phyloP scores from a whole-genome alignment of 306 rosid genomes.

The Benincasa hispida region DNA sequence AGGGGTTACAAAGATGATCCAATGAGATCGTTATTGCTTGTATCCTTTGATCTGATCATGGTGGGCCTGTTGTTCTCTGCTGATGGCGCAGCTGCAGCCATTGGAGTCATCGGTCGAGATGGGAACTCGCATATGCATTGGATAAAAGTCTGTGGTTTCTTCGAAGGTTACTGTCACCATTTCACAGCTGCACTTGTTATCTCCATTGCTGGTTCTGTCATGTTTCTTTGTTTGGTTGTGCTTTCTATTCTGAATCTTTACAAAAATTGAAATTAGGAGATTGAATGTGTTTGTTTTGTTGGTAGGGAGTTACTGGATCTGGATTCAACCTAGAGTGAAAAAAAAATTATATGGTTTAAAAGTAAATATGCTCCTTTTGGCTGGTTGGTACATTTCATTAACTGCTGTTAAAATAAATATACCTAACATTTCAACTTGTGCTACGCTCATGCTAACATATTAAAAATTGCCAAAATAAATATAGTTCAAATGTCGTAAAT shows the following conservation, averaged over 20 bases:
- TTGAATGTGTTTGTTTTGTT: neutral
- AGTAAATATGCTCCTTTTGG: neutral
- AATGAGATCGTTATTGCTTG: slow-evolving; percentile 6
- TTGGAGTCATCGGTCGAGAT: slow-evolving; percentile 29
- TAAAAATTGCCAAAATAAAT: neutral
- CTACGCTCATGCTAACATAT: neutral
- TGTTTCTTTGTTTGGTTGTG: slow-evolving; percentile 30
- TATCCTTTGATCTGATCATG: slow-evolving; percentile 22
- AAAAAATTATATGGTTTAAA: neutral
- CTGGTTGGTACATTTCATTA: neutral
- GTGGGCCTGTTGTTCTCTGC: slow-evolving; percentile 38
- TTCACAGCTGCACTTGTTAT: slow-evolving; percentile 30
- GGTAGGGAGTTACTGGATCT: neutral
- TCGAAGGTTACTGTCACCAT: slow-evolving; percentile 37
- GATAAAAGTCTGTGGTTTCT: slow-evolving; percentile 43
- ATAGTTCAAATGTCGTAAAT: too few relatives aligned
- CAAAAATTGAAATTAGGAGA: slow-evolving; percentile 10
- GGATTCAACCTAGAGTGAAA: neutral
- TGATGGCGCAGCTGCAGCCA: slow-evolving; percentile 42
- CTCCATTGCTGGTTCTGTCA: slow-evolving; percentile 27
- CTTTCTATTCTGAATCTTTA: slow-evolving; percentile 27
- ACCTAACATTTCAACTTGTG: neutral
- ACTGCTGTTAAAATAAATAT: neutral
- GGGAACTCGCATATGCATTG: slow-evolving; percentile 54
- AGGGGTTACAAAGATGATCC: slow-evolving; percentile 12